These are phyloP conservation scores for Neolentinus lepideus DNA, from an alignment of 1,284 basidiomycete genomes.

Conservation along the genomic window DNA sequence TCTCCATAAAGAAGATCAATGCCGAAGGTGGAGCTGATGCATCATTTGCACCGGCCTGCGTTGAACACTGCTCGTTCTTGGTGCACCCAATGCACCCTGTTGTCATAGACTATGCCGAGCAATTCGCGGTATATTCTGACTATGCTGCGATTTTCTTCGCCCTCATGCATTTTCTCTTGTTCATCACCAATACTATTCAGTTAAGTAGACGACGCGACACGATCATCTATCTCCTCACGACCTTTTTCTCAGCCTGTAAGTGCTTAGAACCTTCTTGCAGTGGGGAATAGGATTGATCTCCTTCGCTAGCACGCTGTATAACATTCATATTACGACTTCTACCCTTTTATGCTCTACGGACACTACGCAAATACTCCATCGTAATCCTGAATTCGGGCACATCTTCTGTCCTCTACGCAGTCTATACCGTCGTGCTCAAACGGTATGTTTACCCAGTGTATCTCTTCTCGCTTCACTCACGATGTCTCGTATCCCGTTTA, in stretches of 20 bases:
- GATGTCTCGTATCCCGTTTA: background rate
- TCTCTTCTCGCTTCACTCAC: too few species aligned
- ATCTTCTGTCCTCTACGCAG: background rate
- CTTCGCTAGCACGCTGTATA: background rate
- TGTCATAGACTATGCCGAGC: background rate
- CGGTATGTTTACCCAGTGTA: background rate
- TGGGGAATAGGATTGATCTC: background rate
- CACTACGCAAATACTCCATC: background rate
- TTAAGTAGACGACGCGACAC: background rate
- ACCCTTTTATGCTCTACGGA: background rate
- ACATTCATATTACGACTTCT: background rate
- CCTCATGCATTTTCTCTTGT: background rate
- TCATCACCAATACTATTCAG: background rate
- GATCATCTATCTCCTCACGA: background rate
- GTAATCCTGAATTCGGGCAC: background rate
- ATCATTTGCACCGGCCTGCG: too few species aligned
- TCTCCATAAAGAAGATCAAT: too few species aligned
- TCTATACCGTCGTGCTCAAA: background rate
- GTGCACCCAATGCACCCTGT: background rate
- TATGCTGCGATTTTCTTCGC: background rate
- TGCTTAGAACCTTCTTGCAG: background rate
- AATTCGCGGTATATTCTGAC: background rate
- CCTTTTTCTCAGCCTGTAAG: background rate
- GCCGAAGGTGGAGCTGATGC: too few species aligned
- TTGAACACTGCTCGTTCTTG: too few species aligned